These are phyloP conservation scores for Candida maltosa DNA, from an alignment of 805 yeast genomes.

Conservation along the genomic window DNA sequence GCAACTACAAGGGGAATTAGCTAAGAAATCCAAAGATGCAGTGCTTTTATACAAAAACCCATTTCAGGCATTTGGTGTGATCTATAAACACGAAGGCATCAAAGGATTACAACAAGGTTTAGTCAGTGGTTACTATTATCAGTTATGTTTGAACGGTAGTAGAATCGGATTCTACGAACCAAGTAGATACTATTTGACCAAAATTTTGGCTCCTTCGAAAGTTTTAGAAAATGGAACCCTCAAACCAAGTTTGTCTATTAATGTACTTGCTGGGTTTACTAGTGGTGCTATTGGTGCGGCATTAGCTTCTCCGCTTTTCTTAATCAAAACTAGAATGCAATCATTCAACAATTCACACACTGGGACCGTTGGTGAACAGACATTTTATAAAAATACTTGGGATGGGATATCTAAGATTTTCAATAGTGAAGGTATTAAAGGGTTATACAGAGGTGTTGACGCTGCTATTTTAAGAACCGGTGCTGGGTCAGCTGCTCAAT, in stretches of 20 bases:
- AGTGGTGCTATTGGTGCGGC: constrained; percentile 90
- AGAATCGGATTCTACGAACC: constrained; percentile 95
- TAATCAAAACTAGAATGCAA: constrained; percentile 95
- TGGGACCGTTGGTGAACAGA: constrained; percentile 76
- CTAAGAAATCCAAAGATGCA: constrained; percentile 46
- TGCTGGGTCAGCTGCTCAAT: constrained; percentile 91
- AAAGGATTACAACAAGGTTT: constrained; percentile 88
- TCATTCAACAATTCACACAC: constrained; percentile 62
- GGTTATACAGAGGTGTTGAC: constrained; percentile 86
- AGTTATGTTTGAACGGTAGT: constrained; percentile 88
- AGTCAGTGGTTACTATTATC: constrained; percentile 85
- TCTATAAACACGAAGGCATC: constrained; percentile 78
- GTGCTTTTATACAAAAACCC: constrained; percentile 72
- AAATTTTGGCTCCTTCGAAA: constrained; percentile 44
- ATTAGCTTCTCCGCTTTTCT: constrained; percentile 85
- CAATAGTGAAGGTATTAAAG: constrained; percentile 67
- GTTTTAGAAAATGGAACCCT: constrained; percentile 40
- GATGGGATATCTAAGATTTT: constrained; percentile 67
- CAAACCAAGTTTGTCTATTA: constrained; percentile 47
- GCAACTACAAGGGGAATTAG: constrained; percentile 94
- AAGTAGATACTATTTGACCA: constrained; percentile 57
- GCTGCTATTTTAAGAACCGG: constrained; percentile 95
- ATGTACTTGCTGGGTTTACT: constrained; percentile 73
- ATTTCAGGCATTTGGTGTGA: constrained; percentile 72
- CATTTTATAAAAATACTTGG: constrained; percentile 69